These are phyloP conservation scores for Penstemon davidsonii DNA, from an alignment of 257 asterid species.

Conservation along the genomic window DNA sequence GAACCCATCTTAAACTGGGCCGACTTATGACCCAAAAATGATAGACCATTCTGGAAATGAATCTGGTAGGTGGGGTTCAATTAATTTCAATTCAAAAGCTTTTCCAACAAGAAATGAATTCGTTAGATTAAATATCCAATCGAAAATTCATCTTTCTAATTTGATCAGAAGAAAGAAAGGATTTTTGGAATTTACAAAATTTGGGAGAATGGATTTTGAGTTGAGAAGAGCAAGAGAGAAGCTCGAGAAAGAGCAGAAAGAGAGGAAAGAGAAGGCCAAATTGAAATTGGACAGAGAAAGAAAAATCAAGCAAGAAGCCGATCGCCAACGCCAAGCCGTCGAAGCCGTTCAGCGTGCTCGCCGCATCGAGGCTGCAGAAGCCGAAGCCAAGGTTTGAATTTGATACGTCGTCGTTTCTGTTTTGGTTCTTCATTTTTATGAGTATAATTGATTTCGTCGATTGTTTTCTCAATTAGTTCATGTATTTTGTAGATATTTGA, in stretches of 20 bases:
- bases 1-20: too few relatives aligned
- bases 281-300: constrained; percentile 69
- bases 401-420: neutral
- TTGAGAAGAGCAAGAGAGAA: constrained; percentile 89
- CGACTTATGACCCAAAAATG: too few relatives aligned
- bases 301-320: constrained; percentile 67
- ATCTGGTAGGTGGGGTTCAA: too few relatives aligned
- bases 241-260: constrained; percentile 81
- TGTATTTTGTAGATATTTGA: neutral
- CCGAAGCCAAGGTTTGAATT: constrained; percentile 60
- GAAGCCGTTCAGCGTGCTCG: constrained; percentile 76
- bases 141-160: neutral
- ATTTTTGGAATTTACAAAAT: neutral
- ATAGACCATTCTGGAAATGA: too few relatives aligned
- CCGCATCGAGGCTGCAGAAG: constrained; percentile 78
- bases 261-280: constrained; percentile 71
- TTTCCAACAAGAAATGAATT: neutral
- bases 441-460: too few relatives aligned
- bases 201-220: constrained; percentile 71
- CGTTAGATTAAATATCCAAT: neutral
- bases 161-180: neutral
- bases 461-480: too few relatives aligned
- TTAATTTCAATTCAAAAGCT: neutral
- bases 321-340: constrained; percentile 76
- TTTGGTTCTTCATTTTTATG: neutral